Base-by-base conservation (phyloP, 768 basidiomycete genomes). In the Collybia sp. region DNA sequence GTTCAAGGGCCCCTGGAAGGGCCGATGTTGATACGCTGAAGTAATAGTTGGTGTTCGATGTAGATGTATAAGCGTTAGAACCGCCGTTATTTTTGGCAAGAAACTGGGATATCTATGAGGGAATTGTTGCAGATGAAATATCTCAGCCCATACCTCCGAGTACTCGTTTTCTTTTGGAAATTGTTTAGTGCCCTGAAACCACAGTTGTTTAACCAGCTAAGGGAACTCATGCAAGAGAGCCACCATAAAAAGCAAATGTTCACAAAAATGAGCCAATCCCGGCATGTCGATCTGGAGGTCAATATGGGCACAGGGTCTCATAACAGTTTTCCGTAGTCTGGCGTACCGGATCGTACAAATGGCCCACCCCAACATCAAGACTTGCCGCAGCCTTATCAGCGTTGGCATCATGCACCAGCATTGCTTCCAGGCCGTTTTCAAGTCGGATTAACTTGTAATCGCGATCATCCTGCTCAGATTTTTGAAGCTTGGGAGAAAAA, bases 111-210 rank as follows among this genome's bases (percentile, higher is more conserved):
- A 34, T 39, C 12, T 42, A 39, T 40, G 48, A 44, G 45, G 48
- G 42, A 51, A 51, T 38, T 9, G 5, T 47, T n/a, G 44, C 40
- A n/a, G 41, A 11, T 5, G 37, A 10, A 17, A 11, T 15, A 38
- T 20, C 13, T 15, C 25, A 37, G 35, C 30, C 36, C 6, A 6
- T 48, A 86, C 89, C 69, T 93, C 85, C 31, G 83, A 85, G 63
- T 98, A 99, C 52, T 94, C 96, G 58, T 96, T 98, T 64, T 99
- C 96, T 46, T 78, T 75, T 2, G 93, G 92, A 64, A 84, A 95
- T 61, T 82, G 80, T 53, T 82, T 79, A 9, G 87, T 91, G 15
- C 89, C 88, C 88, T 91, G 43, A 3, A 18, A 37, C 13, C 17
- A 25, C 25, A 37, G 4, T 37, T 10, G 35, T 18, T 37, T 37